These are phyloP conservation scores for Catharanthus roseus DNA, from an alignment of 257 asterid species.

Conservation along the genomic window DNA sequence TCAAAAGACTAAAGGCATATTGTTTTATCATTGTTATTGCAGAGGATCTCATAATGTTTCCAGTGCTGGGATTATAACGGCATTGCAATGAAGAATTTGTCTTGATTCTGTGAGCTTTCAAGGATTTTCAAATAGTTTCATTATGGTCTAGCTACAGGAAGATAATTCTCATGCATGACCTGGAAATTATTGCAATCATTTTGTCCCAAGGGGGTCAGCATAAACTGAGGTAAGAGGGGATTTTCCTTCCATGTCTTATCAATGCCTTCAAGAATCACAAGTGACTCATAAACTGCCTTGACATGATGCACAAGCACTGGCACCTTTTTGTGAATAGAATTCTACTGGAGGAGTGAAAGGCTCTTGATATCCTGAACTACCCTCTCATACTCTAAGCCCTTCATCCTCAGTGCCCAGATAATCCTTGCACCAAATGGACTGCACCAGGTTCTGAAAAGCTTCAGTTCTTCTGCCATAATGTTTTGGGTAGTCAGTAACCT, in stretches of 20 bases:
- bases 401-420: conserved; percentile 52
- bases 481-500: too few species aligned
- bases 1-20: neutral
- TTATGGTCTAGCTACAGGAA: conserved; percentile 25
- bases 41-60: neutral
- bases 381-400: conserved; percentile 46
- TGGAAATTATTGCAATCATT: conserved; percentile 45
- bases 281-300: conserved; percentile 61
- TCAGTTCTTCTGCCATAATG: conserved; percentile 49
- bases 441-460: conserved; percentile 66
- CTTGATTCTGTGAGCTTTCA: neutral
- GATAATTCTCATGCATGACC: conserved; percentile 29
- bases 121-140: conserved; percentile 14
- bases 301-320: conserved; percentile 22
- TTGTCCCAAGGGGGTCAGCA: conserved; percentile 56
- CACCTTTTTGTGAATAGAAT: conserved; percentile 31
- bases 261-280: conserved; percentile 63
- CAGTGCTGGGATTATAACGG: neutral
- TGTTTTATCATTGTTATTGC: neutral
- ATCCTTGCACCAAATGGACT: conserved; percentile 52
- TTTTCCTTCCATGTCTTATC: conserved; percentile 61
- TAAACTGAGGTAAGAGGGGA: conserved; percentile 57
- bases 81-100: neutral
- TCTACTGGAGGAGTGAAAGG: conserved; percentile 42
- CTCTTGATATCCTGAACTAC: conserved; percentile 61